Conservation (phyloP, 768 basidiomycete genomes). For the Boletellus emodensis region DNA sequence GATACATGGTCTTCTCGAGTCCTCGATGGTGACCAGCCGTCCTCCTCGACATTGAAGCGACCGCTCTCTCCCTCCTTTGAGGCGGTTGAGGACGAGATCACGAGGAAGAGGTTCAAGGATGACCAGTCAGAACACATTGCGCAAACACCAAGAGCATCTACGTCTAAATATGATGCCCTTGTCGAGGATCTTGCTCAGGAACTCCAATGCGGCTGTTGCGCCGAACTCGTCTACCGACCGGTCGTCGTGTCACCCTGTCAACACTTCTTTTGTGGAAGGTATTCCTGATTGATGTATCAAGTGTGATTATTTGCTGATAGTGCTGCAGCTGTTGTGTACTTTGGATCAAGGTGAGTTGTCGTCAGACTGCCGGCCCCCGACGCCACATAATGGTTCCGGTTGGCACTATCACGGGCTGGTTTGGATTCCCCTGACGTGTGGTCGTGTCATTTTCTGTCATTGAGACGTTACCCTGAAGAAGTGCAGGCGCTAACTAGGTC, state of each 20-base stretch:
- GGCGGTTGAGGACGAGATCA: conserved; percentile 41
- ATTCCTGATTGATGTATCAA: conserved; percentile 12
- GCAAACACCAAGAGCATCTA: conserved; percentile 11
- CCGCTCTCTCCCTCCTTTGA: conserved; percentile 59
- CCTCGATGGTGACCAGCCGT: conserved; percentile 9
- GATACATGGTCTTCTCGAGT: conserved; percentile 5
- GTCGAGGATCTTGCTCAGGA: conserved; percentile 67
- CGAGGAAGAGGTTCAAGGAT: conserved; percentile 61
- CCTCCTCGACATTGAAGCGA: conserved; percentile 47
- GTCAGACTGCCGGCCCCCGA: background rate
- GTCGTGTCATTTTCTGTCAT: background rate
- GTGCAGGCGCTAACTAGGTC: conserved; percentile 10
- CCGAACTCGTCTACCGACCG: conserved; percentile 76
- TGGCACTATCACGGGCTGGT: background rate
- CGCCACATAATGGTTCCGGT: conserved; percentile 1
- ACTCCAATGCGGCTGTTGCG: conserved; percentile 82
- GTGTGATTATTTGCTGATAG: conserved; percentile 40
- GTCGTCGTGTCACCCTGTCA: conserved; percentile 82
- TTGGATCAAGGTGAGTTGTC: conserved; percentile 74
- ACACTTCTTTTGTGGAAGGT: conserved; percentile 92
- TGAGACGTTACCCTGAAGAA: background rate
- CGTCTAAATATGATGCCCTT: conserved; percentile 32
- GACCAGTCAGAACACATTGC: conserved; percentile 26
- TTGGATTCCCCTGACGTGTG: background rate
- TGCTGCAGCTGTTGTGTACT: conserved; percentile 65